Evolutionary conservation across 2,329 filamentous ascomycete species (phyloP).

Genomic region (Colletotrichum camelliae): DNA sequence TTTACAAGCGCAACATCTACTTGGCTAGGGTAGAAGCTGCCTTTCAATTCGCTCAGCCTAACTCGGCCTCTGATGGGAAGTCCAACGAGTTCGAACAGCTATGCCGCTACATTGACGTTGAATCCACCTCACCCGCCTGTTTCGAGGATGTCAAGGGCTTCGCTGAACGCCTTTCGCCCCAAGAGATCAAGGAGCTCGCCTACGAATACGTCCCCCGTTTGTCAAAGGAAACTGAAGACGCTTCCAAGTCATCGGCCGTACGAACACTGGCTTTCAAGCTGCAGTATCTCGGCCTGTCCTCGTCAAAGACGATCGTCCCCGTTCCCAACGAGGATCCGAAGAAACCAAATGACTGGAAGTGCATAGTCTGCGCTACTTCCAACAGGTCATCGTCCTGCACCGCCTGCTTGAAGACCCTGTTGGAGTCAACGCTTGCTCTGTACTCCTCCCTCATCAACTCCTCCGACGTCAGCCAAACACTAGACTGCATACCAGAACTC

Average conservation of each 20-base stretch:
- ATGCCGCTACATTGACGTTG: slow-evolving; percentile 38
- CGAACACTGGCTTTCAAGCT: slow-evolving; percentile 45
- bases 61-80: neutral
- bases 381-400: neutral
- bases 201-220: slow-evolving; percentile 39
- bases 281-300: slow-evolving; percentile 49
- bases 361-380: neutral
- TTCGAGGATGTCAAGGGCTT: slow-evolving; percentile 55
- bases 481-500: slow-evolving; percentile 34
- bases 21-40: slow-evolving; percentile 42
- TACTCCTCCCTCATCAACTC: slow-evolving; percentile 14
- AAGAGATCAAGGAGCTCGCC: slow-evolving; percentile 45
- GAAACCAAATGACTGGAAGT: slow-evolving; percentile 24
- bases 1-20: slow-evolving; percentile 44
- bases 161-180: slow-evolving; percentile 43
- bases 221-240: slow-evolving; percentile 29
- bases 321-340: slow-evolving; percentile 24
- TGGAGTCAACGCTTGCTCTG: slow-evolving; percentile 16
- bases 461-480: neutral
- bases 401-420: neutral
- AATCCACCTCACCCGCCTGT: slow-evolving; percentile 41
- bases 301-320: slow-evolving; percentile 31
- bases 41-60: slow-evolving; percentile 33
- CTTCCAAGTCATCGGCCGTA: slow-evolving; percentile 29
- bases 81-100: slow-evolving; percentile 31